Base-by-base conservation (phyloP, 345 rosid genomes). In the Moricandia arvensis region DNA sequence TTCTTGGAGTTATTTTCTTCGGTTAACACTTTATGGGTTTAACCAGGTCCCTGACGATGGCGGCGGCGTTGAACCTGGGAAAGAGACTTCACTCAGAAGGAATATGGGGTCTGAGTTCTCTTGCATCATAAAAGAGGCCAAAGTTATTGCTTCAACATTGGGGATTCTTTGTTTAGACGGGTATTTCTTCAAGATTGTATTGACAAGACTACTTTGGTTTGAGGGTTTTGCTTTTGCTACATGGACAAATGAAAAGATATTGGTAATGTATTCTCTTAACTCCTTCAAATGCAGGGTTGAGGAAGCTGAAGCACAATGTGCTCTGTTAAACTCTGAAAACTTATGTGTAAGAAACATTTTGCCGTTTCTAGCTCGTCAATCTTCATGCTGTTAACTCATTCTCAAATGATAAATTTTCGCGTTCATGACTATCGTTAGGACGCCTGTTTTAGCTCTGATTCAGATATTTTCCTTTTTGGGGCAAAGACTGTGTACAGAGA, bases 281-380 rank as follows among this genome's bases (percentile, higher is more conserved):
- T 41, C 47, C 60, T 63, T 60, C 66, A 58, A 61, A 41, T 76
- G 76, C 84, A 90, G 97, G 79, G 76, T 92, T 57, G 99, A 92
- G 84, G 99, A 95, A 79, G 98, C 90, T 75, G 99, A 95, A 81
- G 97, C 98, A 0, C 98, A 95, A 47, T 95, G 98, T 57, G 98
- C 99, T 63, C 79, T 88, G 34, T 51, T 95, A 71, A 90, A 90
- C 86, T 75, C 80, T 11, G 97, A 92, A 82, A 88, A 93, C 59
- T 79, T 89, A 69, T 95, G 99, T 82, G 97, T 92, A 74, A 90
- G 98, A 10, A 1, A 8, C 60, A 51, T 66, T 68, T 75, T 71
- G 8, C 63, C 35, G 53, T 33, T 79, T 62, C 54, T 43, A 71
- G 58, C 66, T 65, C 12, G 2, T 53, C 63, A 43, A 43, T 45